Evolutionary conservation across 768 basidiomycete species (phyloP).

Genomic region (Trametes cubensis): DNA sequence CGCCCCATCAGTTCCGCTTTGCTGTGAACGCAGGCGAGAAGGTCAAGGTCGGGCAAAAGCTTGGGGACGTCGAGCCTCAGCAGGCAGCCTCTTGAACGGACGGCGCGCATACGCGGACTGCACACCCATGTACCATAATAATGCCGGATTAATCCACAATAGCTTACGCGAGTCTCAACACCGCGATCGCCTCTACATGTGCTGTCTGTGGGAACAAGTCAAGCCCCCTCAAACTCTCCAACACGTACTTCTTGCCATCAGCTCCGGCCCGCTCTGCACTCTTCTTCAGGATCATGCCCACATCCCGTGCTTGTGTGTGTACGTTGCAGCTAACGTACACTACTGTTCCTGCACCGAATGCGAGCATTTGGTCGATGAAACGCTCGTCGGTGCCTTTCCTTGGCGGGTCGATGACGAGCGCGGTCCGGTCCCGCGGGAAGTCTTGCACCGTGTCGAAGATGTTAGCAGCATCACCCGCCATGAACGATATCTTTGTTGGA

Average conservation of each 20-base stretch:
- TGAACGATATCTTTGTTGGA: slow-evolving; percentile 61
- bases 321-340: slow-evolving; percentile 97
- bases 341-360: slow-evolving; percentile 65
- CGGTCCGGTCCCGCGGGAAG: slow-evolving; percentile 70
- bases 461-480: slow-evolving; percentile 80
- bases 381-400: slow-evolving; percentile 89
- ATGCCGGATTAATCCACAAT: background rate
- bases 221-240: slow-evolving; percentile 87
- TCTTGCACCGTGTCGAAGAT: slow-evolving; percentile 72
- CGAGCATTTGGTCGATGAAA: slow-evolving; percentile 76
- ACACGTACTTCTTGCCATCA: slow-evolving; percentile 55
- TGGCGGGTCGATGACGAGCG: slow-evolving; percentile 86
- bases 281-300: slow-evolving; percentile 66
- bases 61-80: slow-evolving; percentile 56
- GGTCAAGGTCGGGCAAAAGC: slow-evolving; percentile 80
- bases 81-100: background rate
- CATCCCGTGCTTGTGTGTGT: slow-evolving; percentile 88
- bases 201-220: slow-evolving; percentile 97
- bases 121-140: background rate
- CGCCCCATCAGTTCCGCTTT: slow-evolving; percentile 83
- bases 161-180: slow-evolving; percentile 51
- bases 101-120: background rate
- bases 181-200: slow-evolving; percentile 74
- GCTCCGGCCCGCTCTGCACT: slow-evolving; percentile 44
- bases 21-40: slow-evolving; percentile 75